phyloP scores from a whole-genome alignment of 129 eudicot species.

The Logfia minima region DNA sequence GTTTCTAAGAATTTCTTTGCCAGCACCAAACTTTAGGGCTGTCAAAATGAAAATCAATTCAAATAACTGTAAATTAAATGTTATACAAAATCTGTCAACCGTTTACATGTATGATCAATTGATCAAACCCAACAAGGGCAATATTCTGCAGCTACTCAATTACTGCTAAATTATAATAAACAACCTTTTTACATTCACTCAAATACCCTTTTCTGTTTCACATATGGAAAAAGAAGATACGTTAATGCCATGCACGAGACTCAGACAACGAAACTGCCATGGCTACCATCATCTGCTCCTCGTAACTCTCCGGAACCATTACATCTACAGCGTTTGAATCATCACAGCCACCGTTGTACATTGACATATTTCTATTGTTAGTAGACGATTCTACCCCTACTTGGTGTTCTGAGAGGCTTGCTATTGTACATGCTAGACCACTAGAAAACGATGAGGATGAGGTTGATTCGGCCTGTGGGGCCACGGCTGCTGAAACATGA shows the following conservation, averaged over 20 bases:
- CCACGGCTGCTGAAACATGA: constrained; percentile 38
- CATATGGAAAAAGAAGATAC: neutral
- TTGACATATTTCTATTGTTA: constrained; percentile 39
- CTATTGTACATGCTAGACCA: constrained; percentile 74
- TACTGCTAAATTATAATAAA: neutral
- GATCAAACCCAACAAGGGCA: constrained; percentile 30
- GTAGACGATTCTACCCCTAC: constrained; percentile 44
- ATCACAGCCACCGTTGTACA: constrained; percentile 25
- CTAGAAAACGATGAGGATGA: constrained; percentile 63
- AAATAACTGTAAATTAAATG: neutral
- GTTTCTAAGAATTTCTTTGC: too few species aligned
- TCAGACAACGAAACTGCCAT: constrained; percentile 90
- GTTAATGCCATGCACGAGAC: constrained; percentile 42
- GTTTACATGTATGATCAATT: constrained; percentile 18
- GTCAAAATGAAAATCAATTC: too few species aligned
- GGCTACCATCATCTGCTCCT: constrained; percentile 91
- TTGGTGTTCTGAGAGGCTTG: constrained; percentile 49
- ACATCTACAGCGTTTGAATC: constrained; percentile 42
- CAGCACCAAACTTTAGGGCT: too few species aligned
- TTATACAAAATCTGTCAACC: constrained; percentile 1
- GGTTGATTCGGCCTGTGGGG: constrained; percentile 42
- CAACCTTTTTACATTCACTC: constrained; percentile 17
- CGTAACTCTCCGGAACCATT: constrained; percentile 65
- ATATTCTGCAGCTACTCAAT: constrained; percentile 6
- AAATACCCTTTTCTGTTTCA: constrained; percentile 15